Evolutionary conservation across 2,329 filamentous ascomycete species (phyloP).

Genomic region (Botryotinia convoluta): DNA sequence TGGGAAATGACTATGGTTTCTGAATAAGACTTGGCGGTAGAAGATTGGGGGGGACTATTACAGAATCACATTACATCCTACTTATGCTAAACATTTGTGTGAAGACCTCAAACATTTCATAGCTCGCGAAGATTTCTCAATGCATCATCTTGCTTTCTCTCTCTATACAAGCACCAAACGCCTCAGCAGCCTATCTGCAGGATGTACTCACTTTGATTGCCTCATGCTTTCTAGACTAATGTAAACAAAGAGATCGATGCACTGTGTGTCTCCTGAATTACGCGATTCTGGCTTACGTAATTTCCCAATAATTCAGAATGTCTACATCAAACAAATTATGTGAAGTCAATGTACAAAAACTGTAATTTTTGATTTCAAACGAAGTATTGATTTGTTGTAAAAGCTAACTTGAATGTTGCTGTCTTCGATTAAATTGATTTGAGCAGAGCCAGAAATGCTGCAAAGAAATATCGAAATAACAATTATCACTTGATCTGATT

Average conservation of each 20-base stretch:
- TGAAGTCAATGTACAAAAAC: neutral
- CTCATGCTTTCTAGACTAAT: neutral
- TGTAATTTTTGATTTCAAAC: neutral
- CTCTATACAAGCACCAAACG: neutral
- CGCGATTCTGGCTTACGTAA: neutral
- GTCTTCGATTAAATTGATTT: neutral
- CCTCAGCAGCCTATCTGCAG: accelerated
- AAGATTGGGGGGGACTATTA: neutral
- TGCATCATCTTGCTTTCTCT: neutral
- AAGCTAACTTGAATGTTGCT: no score
- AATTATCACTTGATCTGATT: neutral
- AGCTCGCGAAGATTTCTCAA: neutral
- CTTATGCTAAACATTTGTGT: neutral
- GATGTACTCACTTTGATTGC: accelerated
- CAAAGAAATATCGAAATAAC: neutral
- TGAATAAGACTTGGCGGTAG: neutral
- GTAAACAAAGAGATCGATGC: neutral
- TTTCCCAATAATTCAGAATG: neutral
- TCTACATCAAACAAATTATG: neutral
- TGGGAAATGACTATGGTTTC: neutral
- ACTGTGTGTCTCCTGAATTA: neutral
- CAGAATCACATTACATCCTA: neutral
- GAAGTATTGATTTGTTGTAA: no score
- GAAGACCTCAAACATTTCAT: neutral
- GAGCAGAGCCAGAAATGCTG: neutral